Evolutionary conservation across 2,329 filamentous ascomycete genomes (phyloP).

Genomic region (Trichoderma afroharzianum): DNA sequence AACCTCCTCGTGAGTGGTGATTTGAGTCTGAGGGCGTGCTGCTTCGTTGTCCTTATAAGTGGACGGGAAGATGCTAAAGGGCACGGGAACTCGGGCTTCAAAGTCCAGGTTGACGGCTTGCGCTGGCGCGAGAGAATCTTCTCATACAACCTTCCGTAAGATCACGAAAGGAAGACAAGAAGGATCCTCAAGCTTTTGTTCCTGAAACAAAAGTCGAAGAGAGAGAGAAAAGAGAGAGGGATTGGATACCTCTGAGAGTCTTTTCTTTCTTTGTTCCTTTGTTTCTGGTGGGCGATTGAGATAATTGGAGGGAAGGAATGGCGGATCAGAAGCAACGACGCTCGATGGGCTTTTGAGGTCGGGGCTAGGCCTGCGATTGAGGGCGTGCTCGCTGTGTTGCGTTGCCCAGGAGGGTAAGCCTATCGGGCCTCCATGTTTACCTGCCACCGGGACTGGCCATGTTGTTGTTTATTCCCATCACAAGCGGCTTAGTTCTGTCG

Average conservation of each 20-base stretch:
- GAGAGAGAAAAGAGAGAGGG: conserved; percentile 34
- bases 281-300: conserved; percentile 34
- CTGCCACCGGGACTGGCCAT: conserved; percentile 15
- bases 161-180: conserved; percentile 65
- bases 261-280: conserved; percentile 33
- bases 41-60: conserved; percentile 70
- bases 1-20: conserved; percentile 78
- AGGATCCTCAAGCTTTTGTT: conserved; percentile 63
- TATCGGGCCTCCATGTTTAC: conserved; percentile 25
- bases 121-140: conserved; percentile 62
- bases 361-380: conserved; percentile 30
- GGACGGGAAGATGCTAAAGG: conserved; percentile 99
- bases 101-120: conserved; percentile 99
- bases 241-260: conserved; percentile 33
- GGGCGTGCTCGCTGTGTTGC: conserved; percentile 20
- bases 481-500: conserved; percentile 24
- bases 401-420: conserved; percentile 24
- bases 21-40: conserved; percentile 45
- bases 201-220: conserved; percentile 52
- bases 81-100: conserved; percentile 98
- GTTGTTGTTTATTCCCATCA: conserved; percentile 27
- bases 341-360: conserved; percentile 40
- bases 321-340: conserved; percentile 30
- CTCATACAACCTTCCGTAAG: conserved; percentile 58
- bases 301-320: conserved; percentile 36